Evolutionary conservation across 2,329 filamentous ascomycete species (phyloP), one percentile per base, ranked within the genome.

Genomic region (Fusarium mangiferae): DNA sequence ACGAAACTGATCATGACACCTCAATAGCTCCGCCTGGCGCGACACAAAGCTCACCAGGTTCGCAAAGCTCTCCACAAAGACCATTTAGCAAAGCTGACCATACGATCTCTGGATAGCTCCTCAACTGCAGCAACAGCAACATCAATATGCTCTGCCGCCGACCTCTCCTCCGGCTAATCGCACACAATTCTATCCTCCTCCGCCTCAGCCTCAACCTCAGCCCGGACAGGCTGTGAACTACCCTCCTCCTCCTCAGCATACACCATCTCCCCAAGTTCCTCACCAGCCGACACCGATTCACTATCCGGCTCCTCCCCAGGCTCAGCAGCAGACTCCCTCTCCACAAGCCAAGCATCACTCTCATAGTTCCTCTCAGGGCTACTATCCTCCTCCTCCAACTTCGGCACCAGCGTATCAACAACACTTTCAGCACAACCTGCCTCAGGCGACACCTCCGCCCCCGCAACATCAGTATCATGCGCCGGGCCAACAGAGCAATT

Each of bases 141-240:
- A 83, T 56, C 83, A 82, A 69, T 87, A 86, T 75, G 85, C 85
- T 51, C 82, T 83, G 54, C 86, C 86, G 24, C 85, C 86, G 36
- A 84, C 82, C 10, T 87, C 86, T 28, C 84, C 86, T 55, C 85
- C 86, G 7, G 83, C 85, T 46, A 83, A 82, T 77, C 83, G 83
- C 70, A 81, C 84, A 28, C 84, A 84, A 51, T 87, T 85, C 79
- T 87, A 86, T 54, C 81, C 85, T 58, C 77, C 81, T 56, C 82
- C 85, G 59, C 84, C 84, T 42, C 63, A 66, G 18, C 82, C 84
- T 36, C 78, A 68, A 49, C 22, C 83, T 22, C 78, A 81, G 51
- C 74, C 80, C 17, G 78, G 78, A 7, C 80, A 81, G 17, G 72
- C 78, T 35, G 58, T 69, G 58, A 74, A 79, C 35, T 77, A 78